phyloP scores from a whole-genome alignment of 1,139 yeast genomes.

The Yamadazyma diddensiae region DNA sequence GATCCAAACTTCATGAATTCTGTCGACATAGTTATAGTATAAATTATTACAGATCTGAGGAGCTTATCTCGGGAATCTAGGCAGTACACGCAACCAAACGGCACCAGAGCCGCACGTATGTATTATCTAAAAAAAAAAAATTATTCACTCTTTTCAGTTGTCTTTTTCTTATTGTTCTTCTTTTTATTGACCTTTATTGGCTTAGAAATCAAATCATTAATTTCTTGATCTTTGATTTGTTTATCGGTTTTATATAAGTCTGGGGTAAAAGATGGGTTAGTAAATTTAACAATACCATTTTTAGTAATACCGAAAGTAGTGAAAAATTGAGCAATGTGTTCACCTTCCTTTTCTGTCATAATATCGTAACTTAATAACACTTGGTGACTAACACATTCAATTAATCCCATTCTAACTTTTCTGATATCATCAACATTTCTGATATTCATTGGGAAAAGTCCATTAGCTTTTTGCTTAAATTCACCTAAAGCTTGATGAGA shows the following conservation, averaged over 20 bases:
- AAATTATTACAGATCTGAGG: background rate
- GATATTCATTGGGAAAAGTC: constrained; percentile 68
- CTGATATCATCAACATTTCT: constrained; percentile 67
- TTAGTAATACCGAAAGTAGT: constrained; percentile 76
- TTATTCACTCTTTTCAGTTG: constrained; percentile 2
- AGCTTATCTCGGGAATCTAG: no score
- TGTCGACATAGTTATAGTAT: constrained; percentile 9
- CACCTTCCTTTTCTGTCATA: constrained; percentile 67
- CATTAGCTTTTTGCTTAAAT: constrained; percentile 59
- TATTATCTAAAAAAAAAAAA: background rate
- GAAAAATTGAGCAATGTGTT: constrained; percentile 68
- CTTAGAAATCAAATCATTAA: constrained; percentile 48
- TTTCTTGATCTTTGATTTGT: constrained; percentile 52
- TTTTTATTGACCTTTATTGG: constrained; percentile 54
- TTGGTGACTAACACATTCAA: constrained; percentile 70
- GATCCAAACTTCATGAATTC: constrained; percentile 42
- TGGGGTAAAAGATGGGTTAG: constrained; percentile 56
- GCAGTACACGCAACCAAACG: background rate
- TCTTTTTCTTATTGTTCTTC: constrained; percentile 44
- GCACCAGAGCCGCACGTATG: background rate
- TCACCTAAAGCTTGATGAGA: constrained; percentile 69
- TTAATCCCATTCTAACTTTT: constrained; percentile 73
- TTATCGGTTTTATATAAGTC: constrained; percentile 56
- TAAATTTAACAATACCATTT: constrained; percentile 67
- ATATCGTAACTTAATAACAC: constrained; percentile 70